phyloP scores from a whole-genome alignment of 1,139 yeast species.

The Kluyveromyces marxianus region DNA sequence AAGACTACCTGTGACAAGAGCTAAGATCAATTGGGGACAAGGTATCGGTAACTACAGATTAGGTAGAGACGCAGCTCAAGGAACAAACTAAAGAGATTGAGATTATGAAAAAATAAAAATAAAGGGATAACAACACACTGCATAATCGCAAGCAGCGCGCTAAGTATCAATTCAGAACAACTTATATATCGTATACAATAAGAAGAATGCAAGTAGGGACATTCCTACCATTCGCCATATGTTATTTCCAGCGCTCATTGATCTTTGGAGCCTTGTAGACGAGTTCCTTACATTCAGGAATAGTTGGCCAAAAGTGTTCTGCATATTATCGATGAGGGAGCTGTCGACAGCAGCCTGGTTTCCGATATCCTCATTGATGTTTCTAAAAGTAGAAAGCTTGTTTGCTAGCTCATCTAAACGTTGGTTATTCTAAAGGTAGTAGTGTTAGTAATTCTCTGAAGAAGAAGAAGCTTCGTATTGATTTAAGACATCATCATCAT shows the following conservation, averaged over 20 bases:
- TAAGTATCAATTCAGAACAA: constrained; percentile 31
- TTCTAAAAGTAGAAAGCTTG: constrained; percentile 52
- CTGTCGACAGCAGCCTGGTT: constrained; percentile 50
- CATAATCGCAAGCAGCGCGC: neutral
- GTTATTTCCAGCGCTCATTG: constrained; percentile 50
- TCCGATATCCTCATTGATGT: constrained; percentile 58
- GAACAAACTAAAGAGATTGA: constrained; percentile 12
- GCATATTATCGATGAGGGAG: constrained; percentile 47
- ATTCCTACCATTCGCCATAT: constrained; percentile 50
- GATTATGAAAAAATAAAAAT: neutral
- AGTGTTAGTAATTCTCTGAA: constrained; percentile 1
- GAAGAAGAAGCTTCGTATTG: neutral
- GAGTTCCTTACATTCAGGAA: constrained; percentile 57
- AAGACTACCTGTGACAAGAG: constrained; percentile 83
- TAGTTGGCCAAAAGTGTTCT: constrained; percentile 54
- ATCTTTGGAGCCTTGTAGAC: constrained; percentile 56
- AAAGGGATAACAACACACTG: neutral
- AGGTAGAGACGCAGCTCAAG: constrained; percentile 69
- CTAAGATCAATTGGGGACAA: constrained; percentile 92
- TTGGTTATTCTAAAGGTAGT: constrained; percentile 42
- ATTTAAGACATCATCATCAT: neutral
- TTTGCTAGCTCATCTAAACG: constrained; percentile 53
- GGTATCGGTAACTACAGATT: constrained; percentile 84
- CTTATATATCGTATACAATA: constrained; percentile 60
- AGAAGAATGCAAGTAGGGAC: constrained; percentile 54